These are phyloP conservation scores for Chytriomyces sp. DNA, from an alignment of 192 early-diverging fungal species.

Conservation along the genomic window DNA sequence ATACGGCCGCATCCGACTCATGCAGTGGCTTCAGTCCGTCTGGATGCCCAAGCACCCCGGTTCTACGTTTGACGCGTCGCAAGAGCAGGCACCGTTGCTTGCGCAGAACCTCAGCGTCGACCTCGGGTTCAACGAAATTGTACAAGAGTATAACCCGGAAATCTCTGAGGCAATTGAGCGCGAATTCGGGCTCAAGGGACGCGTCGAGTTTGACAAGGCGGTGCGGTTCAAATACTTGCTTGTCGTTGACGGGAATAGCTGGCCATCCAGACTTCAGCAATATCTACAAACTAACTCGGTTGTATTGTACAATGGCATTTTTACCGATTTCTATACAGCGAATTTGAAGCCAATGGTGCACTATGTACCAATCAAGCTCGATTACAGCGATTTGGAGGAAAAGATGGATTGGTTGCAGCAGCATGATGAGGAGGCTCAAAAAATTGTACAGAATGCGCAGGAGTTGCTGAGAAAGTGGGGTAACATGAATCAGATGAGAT, in stretches of 20 bases:
- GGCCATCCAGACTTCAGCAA: neutral
- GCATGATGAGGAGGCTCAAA: constrained; percentile 6
- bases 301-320: neutral
- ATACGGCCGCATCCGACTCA: constrained; percentile 1
- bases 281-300: neutral
- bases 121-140: constrained; percentile 8
- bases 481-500: neutral
- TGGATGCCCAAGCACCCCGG: neutral
- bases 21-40: neutral
- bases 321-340: neutral
- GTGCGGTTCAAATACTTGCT: constrained; percentile 23
- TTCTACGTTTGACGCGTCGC: neutral
- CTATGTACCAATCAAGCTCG: constrained; percentile 18
- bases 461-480: neutral
- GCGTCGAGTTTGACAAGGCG: constrained; percentile 24
- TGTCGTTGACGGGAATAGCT: neutral
- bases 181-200: constrained; percentile 2
- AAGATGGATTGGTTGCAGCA: constrained; percentile 1
- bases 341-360: constrained; percentile 16
- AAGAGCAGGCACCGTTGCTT: neutral
- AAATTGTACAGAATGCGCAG: constrained; percentile 2
- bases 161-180: neutral
- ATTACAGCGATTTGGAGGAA: constrained; percentile 7
- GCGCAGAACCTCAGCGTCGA: neutral
- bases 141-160: neutral